Evolutionary conservation across 257 asterid species (phyloP), one percentile per base, ranked within the genome.

Genomic region (Lavandula angustifolia): DNA sequence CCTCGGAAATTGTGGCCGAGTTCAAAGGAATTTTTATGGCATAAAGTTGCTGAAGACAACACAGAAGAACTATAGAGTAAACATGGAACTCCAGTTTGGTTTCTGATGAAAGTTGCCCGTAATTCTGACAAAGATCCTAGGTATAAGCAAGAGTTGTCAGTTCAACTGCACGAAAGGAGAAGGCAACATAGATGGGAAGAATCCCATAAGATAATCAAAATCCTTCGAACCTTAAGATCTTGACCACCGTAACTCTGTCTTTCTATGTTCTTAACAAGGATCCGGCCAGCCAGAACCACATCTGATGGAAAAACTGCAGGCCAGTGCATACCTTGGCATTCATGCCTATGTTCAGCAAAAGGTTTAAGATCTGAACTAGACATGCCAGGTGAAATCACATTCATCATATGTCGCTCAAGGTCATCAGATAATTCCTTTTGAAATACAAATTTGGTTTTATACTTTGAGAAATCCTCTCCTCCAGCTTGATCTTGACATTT

Each of bases 71-170:
- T 58, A 85, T 60, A 29, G 99, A 80, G 84, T 87, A 89, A 60
- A 92, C 69, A 75, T 85, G 95, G 73, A 80, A 82, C 86, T 89
- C 97, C 80, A 89, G 52, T 76, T 87, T 92, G 66, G 72, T 73
- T 64, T 89, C 97, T 52, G 87, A 70, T 59, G 94, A 62, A 71
- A 89, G 89, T 51, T 73, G 73, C 52, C 58, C 76, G 70, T 84
- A 92, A 81, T 85, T 89, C 81, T 92, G 87, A 75, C 88, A 85
- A 71, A 92, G 96, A 84, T 85, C 91, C 99, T 92, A 57, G 8
- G 60, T 49, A 58, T 14, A 65, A 80, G 61, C 29, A 71, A 74
- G 29, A 59, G 69, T 40, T 56, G 69, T 67, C 76, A 80, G 80
- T 59, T 52, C 60, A 64, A 60, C 69, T 62, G 47, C 64, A 52